Evolutionary conservation across 106 monocot genomes (phyloP).

Genomic region (Platanthera guangdongensis): DNA sequence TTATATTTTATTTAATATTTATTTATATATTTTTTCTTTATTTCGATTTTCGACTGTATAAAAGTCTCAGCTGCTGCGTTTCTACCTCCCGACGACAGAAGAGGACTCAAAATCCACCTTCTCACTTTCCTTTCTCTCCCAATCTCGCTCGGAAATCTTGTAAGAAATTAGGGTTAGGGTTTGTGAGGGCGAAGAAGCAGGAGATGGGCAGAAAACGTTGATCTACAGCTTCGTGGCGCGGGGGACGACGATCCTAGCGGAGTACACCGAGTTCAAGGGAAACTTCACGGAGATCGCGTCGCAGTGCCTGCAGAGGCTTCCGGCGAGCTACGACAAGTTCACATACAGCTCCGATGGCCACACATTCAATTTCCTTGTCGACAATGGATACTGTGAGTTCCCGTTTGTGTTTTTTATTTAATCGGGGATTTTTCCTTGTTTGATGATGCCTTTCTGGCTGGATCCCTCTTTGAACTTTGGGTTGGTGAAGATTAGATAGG

Average conservation of each 20-base stretch:
- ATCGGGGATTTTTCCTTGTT: not conserved
- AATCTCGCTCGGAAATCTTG: not conserved
- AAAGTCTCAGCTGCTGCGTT: not conserved
- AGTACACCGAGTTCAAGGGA: constrained; percentile 49
- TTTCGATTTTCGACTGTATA: no score
- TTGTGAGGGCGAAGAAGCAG: not conserved
- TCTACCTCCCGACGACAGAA: not conserved
- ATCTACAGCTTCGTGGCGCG: constrained; percentile 46
- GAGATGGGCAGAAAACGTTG: constrained; percentile 28
- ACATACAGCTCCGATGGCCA: constrained; percentile 43
- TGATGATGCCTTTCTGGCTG: not conserved
- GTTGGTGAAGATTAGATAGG: not conserved
- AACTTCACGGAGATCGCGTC: constrained; percentile 40
- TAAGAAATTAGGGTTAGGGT: constrained; percentile 13
- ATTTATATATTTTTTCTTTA: no score
- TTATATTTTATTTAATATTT: no score
- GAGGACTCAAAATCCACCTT: not conserved
- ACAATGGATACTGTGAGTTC: constrained; percentile 37
- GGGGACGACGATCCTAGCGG: constrained; percentile 37
- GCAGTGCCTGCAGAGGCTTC: constrained; percentile 43
- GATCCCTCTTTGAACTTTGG: not conserved
- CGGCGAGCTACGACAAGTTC: constrained; percentile 35
- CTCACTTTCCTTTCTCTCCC: not conserved
- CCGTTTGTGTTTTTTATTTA: not conserved
- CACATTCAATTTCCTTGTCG: constrained; percentile 41